These are phyloP conservation scores for Claviceps sp. DNA, from an alignment of 2,329 filamentous ascomycete species.

Conservation along the genomic window DNA sequence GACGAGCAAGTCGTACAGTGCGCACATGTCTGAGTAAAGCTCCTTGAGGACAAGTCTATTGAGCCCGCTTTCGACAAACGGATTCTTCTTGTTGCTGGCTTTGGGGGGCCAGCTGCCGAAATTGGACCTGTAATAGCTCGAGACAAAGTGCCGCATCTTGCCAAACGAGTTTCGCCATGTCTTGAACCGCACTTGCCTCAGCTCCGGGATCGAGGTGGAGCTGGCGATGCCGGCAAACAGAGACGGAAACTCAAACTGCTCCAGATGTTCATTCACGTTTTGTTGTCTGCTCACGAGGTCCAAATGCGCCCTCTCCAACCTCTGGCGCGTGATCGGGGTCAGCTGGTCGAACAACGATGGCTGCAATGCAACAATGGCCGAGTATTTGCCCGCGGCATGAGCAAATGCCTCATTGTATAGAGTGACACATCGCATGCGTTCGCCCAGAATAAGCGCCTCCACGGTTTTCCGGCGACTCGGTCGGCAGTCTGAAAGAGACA, in stretches of 20 bases:
- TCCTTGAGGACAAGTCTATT: conserved; percentile 73
- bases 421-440: conserved; percentile 67
- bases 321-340: conserved; percentile 56
- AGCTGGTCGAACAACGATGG: conserved; percentile 59
- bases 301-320: conserved; percentile 70
- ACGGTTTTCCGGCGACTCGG: conserved; percentile 77
- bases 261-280: conserved; percentile 58
- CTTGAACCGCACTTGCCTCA: conserved; percentile 70
- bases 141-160: conserved; percentile 59
- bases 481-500: conserved; percentile 66
- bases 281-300: conserved; percentile 64
- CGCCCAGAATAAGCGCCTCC: conserved; percentile 77
- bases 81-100: conserved; percentile 81
- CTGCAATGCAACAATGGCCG: conserved; percentile 53
- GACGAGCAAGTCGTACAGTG: conserved; percentile 77
- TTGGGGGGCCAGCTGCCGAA: conserved; percentile 77
- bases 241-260: conserved; percentile 82
- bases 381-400: conserved; percentile 79
- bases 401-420: conserved; percentile 88
- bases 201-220: conserved; percentile 64
- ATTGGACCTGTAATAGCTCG: conserved; percentile 49
- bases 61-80: conserved; percentile 71
- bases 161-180: conserved; percentile 66
- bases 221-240: conserved; percentile 80
- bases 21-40: conserved; percentile 74